Conservation (phyloP, 768 basidiomycete genomes). For the Pulveroboletus sp. region DNA sequence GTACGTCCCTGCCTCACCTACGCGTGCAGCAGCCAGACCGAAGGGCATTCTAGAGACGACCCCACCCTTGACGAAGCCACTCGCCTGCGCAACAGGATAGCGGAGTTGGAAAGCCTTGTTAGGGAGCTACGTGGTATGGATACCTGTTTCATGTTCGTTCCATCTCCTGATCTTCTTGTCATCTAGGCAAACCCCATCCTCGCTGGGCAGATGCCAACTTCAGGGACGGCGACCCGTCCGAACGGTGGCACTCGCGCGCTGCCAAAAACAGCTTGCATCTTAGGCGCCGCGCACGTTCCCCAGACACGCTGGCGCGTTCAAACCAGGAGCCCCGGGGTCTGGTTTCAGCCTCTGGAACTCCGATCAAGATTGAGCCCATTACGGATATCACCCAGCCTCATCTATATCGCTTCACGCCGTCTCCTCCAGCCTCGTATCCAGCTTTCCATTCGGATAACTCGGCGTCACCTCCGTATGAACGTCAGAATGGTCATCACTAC, state of each 20-base stretch:
- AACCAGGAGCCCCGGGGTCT: slow-evolving; percentile 37
- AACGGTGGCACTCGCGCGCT: slow-evolving; percentile 84
- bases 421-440: slow-evolving; percentile 52
- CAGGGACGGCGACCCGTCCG: slow-evolving; percentile 74
- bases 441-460: slow-evolving; percentile 44
- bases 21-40: not conserved
- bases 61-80: slow-evolving; percentile 85
- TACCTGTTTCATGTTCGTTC: slow-evolving; percentile 10
- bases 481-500: slow-evolving; percentile 32
- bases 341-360: slow-evolving; percentile 46
- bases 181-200: slow-evolving; percentile 77
- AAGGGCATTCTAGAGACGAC: slow-evolving; percentile 56
- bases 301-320: slow-evolving; percentile 30
- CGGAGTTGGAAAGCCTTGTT: slow-evolving; percentile 89
- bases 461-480: slow-evolving; percentile 34
- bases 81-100: slow-evolving; percentile 79
- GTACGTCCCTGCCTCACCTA: slow-evolving; percentile 32
- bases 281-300: slow-evolving; percentile 38
- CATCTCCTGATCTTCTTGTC: slow-evolving; percentile 8
- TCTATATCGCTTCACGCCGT: slow-evolving; percentile 68
- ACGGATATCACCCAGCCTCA: slow-evolving; percentile 45
- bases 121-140: slow-evolving; percentile 74
- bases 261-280: slow-evolving; percentile 55
- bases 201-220: slow-evolving; percentile 80
- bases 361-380: slow-evolving; percentile 64